Base-by-base conservation (phyloP, 2,329 filamentous ascomycete genomes). In the Mycocentrospora acerina region DNA sequence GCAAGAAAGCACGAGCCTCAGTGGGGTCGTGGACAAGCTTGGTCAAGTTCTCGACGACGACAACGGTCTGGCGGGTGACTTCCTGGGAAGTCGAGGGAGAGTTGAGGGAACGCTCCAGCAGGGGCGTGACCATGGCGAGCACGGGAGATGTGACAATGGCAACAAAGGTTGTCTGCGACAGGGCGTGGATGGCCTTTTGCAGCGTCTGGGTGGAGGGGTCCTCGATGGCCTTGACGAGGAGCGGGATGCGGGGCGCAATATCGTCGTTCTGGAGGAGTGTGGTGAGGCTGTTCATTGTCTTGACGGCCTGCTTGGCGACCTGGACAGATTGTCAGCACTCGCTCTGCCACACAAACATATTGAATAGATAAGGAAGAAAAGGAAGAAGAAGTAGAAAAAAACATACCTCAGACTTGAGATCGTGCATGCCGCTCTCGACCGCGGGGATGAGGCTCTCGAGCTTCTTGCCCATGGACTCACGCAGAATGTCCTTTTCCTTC, bases 91-190 rank as follows among this genome's bases (percentile, higher is more conserved):
- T 98, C 12, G 81, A 81, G 7, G 91, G 93, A 45, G 85, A 91
- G 75, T 96, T 96, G 46, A 98, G 80, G 13, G 90, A 89, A 55
- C 93, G 86, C 73, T 97, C 93, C 18, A 98, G 82, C 54, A 97
- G 85, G 30, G 93, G 93, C 2, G 93, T 98, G 38, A 98, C 79
- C 39, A 98, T 82, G 13, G 93, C 93, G 41, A 98, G 81, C 4
- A 97, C 91, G 8, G 93, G 93, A 7, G 91, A 96, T 10, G 90
- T 96, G 56, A 98, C 93, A 50, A 95, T 80, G 39, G 93, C 90
- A 36, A 98, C 93, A 56, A 98, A 98, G n/a, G 93, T 98, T 9
- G 93, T 98, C 73, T 95, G 89, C 4, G 90, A 96, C 30, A 98
- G 78, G 30, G 90, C 93, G 64, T 96, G 93, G 51, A 98, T 97